These are phyloP conservation scores for Buxus sempervirens DNA, from an alignment of 164 flowering plant genomes.

Conservation along the genomic window DNA sequence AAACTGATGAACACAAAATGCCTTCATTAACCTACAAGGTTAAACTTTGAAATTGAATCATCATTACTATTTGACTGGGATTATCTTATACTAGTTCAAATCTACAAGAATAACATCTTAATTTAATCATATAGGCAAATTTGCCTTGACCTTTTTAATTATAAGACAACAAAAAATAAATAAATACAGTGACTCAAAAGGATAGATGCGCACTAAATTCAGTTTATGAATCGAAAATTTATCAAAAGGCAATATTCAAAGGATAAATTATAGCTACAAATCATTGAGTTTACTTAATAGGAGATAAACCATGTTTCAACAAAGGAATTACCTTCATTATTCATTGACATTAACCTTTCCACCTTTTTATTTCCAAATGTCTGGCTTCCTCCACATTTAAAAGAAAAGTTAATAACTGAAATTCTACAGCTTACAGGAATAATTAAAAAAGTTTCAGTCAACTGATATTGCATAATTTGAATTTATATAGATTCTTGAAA, in stretches of 20 bases:
- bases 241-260: slow-evolving; percentile 5
- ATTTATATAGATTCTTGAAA: neutral
- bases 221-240: neutral
- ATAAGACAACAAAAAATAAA: no score
- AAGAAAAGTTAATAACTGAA: slow-evolving; percentile 14
- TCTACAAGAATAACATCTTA: neutral
- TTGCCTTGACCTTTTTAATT: neutral
- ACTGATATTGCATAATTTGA: neutral
- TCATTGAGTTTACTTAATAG: no score
- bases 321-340: slow-evolving; percentile 29
- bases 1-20: neutral
- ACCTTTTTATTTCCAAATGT: slow-evolving; percentile 23
- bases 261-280: neutral
- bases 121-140: neutral
- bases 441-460: neutral
- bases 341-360: slow-evolving; percentile 14
- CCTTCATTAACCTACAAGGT: neutral
- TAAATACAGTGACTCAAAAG: neutral
- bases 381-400: slow-evolving; percentile 41
- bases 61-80: neutral
- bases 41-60: neutral
- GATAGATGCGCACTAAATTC: neutral
- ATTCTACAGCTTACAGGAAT: neutral
- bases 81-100: neutral
- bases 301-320: no score